Conservation (phyloP, 352 stramenopile species). For the Phytophthora foliorum region DNA sequence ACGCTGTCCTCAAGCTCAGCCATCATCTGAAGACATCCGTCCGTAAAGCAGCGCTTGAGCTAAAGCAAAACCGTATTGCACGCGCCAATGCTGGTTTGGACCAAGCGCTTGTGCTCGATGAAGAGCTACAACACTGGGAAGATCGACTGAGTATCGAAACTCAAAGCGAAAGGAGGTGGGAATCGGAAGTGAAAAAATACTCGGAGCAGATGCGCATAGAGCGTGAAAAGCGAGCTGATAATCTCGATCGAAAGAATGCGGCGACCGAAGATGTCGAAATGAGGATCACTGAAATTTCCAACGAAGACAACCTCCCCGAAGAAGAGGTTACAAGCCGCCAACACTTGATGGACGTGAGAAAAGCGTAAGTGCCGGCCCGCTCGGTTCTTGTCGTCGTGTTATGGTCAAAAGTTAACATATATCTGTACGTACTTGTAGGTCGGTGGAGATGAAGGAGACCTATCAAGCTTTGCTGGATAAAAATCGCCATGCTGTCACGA, state of each 20-base stretch:
- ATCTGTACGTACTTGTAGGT: slow-evolving; percentile 33
- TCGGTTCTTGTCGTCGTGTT: not conserved
- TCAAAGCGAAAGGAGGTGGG: slow-evolving; percentile 59
- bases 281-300: slow-evolving; percentile 74
- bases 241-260: slow-evolving; percentile 53
- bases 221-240: slow-evolving; percentile 53
- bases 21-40: slow-evolving; percentile 77
- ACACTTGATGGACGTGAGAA: slow-evolving; percentile 58
- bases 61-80: slow-evolving; percentile 76
- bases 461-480: slow-evolving; percentile 68
- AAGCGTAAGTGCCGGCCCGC: slow-evolving; percentile 52
- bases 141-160: slow-evolving; percentile 64
- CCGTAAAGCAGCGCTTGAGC: slow-evolving; percentile 53
- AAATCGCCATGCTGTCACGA: slow-evolving; percentile 68
- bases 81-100: slow-evolving; percentile 67
- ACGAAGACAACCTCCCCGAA: slow-evolving; percentile 59
- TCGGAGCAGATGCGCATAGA: slow-evolving; percentile 67
- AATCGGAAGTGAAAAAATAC: slow-evolving; percentile 59
- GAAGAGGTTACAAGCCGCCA: slow-evolving; percentile 55
- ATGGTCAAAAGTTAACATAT: slow-evolving; percentile 12
- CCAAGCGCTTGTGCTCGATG: slow-evolving; percentile 62
- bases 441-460: slow-evolving; percentile 52
- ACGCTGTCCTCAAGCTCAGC: slow-evolving; percentile 62
- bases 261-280: slow-evolving; percentile 79
- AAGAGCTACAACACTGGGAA: slow-evolving; percentile 60